A percentile compares a stretch with the other conserved stretches of the same genome.
phyloP scores from a whole-genome alignment of 441 rosid genomes.

The Gossypium trilobum region DNA sequence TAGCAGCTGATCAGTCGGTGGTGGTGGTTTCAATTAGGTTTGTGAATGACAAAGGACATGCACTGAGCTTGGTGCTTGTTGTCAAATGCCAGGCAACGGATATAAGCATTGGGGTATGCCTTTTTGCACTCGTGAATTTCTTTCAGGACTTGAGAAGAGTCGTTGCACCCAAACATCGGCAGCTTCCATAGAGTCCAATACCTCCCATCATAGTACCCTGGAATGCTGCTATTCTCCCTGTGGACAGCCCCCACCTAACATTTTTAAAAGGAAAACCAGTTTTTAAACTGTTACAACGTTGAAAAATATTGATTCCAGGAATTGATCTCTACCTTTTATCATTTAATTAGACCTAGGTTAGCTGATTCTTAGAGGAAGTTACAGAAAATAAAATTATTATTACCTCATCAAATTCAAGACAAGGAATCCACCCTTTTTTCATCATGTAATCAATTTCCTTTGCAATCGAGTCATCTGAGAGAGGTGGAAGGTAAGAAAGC shows the following conservation, averaged over 20 bases:
- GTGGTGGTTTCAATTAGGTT: constrained; percentile 21
- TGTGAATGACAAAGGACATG: constrained; percentile 51
- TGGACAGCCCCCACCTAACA: constrained; percentile 31
- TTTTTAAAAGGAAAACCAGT: neutral
- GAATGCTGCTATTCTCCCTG: constrained; percentile 45
- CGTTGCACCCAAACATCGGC: constrained; percentile 65
- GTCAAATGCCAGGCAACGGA: constrained; percentile 50
- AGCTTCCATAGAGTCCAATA: constrained; percentile 70
- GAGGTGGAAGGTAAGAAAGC: constrained; percentile 57
- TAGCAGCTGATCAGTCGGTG: neutral
- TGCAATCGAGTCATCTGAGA: constrained; percentile 45
- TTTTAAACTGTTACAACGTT: neutral
- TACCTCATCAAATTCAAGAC: constrained; percentile 68
- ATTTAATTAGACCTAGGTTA: too few relatives aligned
- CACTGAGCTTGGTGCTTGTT: constrained; percentile 39
- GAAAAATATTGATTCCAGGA: too few relatives aligned
- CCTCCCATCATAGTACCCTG: constrained; percentile 63
- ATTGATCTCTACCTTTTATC: too few relatives aligned
- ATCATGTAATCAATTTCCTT: constrained; percentile 59
- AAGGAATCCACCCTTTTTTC: constrained; percentile 56
- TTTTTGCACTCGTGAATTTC: constrained; percentile 46
- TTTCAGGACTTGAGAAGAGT: constrained; percentile 38
- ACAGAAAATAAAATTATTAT: neutral
- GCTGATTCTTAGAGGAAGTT: too few relatives aligned
- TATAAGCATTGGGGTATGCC: constrained; percentile 45